Evolutionary conservation across 768 basidiomycete species (phyloP).

Genomic region (Pisolithus orientalis): DNA sequence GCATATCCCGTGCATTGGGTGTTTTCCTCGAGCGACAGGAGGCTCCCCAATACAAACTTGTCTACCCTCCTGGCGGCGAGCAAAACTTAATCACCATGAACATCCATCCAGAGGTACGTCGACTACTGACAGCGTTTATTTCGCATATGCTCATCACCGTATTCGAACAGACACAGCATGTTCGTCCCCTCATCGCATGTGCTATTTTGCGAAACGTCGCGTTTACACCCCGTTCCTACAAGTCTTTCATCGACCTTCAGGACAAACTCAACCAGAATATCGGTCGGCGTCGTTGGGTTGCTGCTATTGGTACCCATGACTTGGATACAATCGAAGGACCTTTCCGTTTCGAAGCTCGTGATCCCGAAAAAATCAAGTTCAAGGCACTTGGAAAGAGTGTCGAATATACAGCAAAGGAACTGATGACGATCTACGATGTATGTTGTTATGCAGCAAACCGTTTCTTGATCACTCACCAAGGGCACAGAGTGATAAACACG

Average conservation of each 20-base stretch:
- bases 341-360: constrained; percentile 78
- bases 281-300: constrained; percentile 82
- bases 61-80: constrained; percentile 66
- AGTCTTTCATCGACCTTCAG: constrained; percentile 98
- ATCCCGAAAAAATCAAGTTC: constrained; percentile 89
- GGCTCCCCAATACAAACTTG: constrained; percentile 67
- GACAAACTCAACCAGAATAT: constrained; percentile 98
- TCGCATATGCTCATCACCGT: neutral
- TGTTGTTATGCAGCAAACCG: neutral
- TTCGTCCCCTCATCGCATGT: constrained; percentile 88
- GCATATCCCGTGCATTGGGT: constrained; percentile 80
- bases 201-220: constrained; percentile 86
- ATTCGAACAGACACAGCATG: constrained; percentile 54
- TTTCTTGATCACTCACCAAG: neutral
- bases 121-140: neutral
- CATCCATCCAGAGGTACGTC: constrained; percentile 64
- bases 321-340: constrained; percentile 83
- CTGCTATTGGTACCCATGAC: constrained; percentile 97
- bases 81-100: constrained; percentile 58
- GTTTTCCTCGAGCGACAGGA: constrained; percentile 70
- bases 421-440: constrained; percentile 94
- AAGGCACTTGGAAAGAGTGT: constrained; percentile 76
- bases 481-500: constrained; percentile 81
- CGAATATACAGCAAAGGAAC: constrained; percentile 77
- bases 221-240: constrained; percentile 85